Base-by-base conservation (phyloP, 805 yeast genomes). In the Saturnispora zaruensis region DNA sequence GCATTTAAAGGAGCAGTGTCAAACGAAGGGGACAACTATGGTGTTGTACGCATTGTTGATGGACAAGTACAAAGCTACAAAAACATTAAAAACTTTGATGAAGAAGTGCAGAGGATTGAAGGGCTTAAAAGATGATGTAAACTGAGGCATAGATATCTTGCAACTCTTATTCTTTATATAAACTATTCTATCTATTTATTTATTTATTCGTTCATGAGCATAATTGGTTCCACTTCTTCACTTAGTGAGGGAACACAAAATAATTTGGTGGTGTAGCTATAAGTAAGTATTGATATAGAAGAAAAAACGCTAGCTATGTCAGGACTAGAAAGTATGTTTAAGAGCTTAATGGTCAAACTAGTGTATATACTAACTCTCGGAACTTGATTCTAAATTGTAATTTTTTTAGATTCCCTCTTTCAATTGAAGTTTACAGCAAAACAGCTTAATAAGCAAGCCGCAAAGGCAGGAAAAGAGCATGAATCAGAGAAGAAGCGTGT, bases 401-500 rank as follows among this genome's bases (percentile, higher is more conserved):
- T 36, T 16, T 16, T 38, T 30, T n/a, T 45, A 75, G 79, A 80
- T 57, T 81, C 87, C 14, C 68, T 82, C 41, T 82, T 82, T 57
- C 84, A 81, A 58, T 68, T 82, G 40, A 82, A 81, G 73, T 93
- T 93, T 67, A 93, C 99, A 3, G 91, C 98, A 1, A 93, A 93
- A 66, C 96, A 87, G 71, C 74, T 93, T 51, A 84, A 81, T 58
- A 78, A 90, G 64, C 99, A 93, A 67, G 91, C 98, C 2, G 76
- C 82, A 28, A 85, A 83, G 64, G 90, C 98, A 3, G 87, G 89
- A 1, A 90, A 89, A 62, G 99, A 93, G 63, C 96, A 88, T 61
- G 79, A 79, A 34, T 76, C 78, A 37, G 98, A 93, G 67, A 87
- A 87, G 67, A 84, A 84, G 58, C 88, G 87, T 62, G 82, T 89